Conservation (phyloP, 129 eudicot species). For the carrot (Daucus carota) region DNA sequence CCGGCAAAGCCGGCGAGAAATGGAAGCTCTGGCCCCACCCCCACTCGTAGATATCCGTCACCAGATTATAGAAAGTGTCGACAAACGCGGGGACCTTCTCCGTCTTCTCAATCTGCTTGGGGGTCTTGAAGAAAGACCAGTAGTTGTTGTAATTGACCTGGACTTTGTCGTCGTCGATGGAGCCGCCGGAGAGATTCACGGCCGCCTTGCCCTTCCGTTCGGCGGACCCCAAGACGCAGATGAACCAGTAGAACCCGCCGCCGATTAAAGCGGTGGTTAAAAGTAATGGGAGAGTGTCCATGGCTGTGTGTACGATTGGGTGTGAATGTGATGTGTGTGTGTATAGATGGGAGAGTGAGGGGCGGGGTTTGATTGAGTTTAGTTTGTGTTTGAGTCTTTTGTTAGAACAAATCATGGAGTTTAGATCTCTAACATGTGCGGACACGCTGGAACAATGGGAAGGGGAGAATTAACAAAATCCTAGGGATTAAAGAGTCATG, state of each 20-base stretch:
- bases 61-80: slow-evolving; percentile 85
- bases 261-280: slow-evolving; percentile 51
- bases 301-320: slow-evolving; percentile 2
- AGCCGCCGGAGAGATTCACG: slow-evolving; percentile 78
- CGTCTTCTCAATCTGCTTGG: slow-evolving; percentile 67
- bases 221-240: slow-evolving; percentile 83
- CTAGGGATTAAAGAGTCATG: too few relatives aligned
- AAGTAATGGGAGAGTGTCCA: slow-evolving; percentile 61
- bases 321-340: background rate
- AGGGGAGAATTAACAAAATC: too few relatives aligned
- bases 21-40: slow-evolving; percentile 98
- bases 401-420: too few relatives aligned
- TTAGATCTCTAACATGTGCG: too few relatives aligned
- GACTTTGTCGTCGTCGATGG: slow-evolving; percentile 58
- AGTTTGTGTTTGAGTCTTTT: too few relatives aligned
- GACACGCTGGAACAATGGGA: too few relatives aligned
- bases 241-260: slow-evolving; percentile 95
- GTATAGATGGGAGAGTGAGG: background rate
- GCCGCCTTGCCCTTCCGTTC: slow-evolving; percentile 88
- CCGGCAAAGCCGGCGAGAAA: slow-evolving; percentile 73
- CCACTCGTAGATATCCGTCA: slow-evolving; percentile 98
- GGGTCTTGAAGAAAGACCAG: slow-evolving; percentile 92
- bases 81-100: slow-evolving; percentile 92
- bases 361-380: background rate
- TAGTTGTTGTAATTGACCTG: slow-evolving; percentile 73